Base-by-base conservation (phyloP, 2,329 filamentous ascomycete species). In the Myotisia sp. region DNA sequence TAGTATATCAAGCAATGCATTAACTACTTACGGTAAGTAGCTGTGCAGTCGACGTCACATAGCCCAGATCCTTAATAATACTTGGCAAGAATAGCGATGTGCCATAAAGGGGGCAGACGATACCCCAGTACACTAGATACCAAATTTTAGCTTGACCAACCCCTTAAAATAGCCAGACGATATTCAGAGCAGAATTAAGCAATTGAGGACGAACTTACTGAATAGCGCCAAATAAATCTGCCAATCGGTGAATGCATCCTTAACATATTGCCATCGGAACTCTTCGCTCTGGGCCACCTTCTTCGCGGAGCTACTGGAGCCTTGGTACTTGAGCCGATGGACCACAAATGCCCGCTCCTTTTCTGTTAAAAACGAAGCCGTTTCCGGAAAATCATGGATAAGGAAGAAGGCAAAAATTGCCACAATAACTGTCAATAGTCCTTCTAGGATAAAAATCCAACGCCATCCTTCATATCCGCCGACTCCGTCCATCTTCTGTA, bases 361-460 rank as follows among this genome's bases (percentile, higher is more conserved):
- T 18, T 56, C 47, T 0, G 52, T 59, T 2, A 66, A 49, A 34
- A 64, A 65, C 0, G 44, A 50, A 1, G 60, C 61, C 0, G 54
- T 62, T 29, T 62, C 58, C 0, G 62, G 62, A 13, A 51, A 62
- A 35, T 68, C 63, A 16, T 59, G 54, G 7, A 67, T 59, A n/a
- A 54, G 51, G 38, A 62, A 63, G 32, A 58, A 64, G 8, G 60
- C 57, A 2, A 56, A 29, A 5, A 58, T 33, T 2, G 62, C 61
- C 3, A 66, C 51, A 3, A 61, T 32, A 6, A 64, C 49, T 1
- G 63, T 67, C 3, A 62, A 47, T 1, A 67, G 46, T 2, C 65
- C 65, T 42, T 68, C 65, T 8, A 66, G 45, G 24, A 67, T 65
- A 38, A 66, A 64, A 29, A 65, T 63, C 64, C 64, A 65, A 32